Evolutionary conservation across 768 basidiomycete species (phyloP), one percentile per base, ranked within the genome.

Genomic region (Cystofilobasidium macerans): DNA sequence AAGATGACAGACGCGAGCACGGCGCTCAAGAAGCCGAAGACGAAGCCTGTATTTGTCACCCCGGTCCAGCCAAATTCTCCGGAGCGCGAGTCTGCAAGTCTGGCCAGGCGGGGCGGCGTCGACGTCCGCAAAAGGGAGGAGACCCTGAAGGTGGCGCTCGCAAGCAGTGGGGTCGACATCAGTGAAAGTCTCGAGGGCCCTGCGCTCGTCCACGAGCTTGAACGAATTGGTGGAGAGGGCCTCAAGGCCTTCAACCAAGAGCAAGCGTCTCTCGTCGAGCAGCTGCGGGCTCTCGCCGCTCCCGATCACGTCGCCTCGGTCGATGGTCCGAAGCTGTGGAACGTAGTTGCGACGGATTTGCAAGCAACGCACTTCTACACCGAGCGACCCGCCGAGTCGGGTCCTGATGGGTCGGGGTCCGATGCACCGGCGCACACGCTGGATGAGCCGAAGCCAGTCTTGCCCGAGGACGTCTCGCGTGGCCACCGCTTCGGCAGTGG

Each of bases 191-290:
- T 54, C 5, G 51, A 32, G 51, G 70, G 82, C 90, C 42, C 35
- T 22, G 16, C 43, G 24, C 40, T 40, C 28, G 83, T 92, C 11
- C 79, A 89, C 28, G 78, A 80, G 69, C 90, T 89, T 1, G 93
- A 87, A 79, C 87, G 88, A 76, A 94, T 95, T 72, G 93, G 93
- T 24, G 82, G 51, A 30, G 51, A 54, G 28, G 30, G 30, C 28
- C 30, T 54, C 9, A 54, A 54, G 30, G 51, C 28, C 28, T 54
- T 54, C 51, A 32, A 54, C 51, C 13, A 12, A 16, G 51, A 54
- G 51, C 51, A 54, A 16, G 12, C 18, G 26, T 54, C 51, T 7
- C 51, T 54, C 51, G 26, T 54, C 51, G 20, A 54, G 28, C 51
- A 54, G 51, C 30, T 54, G 1, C 51, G 51, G 5, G 5, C 3